phyloP scores from a whole-genome alignment of 2,329 filamentous ascomycete species.

The Teratosphaeria epicoccoides region DNA sequence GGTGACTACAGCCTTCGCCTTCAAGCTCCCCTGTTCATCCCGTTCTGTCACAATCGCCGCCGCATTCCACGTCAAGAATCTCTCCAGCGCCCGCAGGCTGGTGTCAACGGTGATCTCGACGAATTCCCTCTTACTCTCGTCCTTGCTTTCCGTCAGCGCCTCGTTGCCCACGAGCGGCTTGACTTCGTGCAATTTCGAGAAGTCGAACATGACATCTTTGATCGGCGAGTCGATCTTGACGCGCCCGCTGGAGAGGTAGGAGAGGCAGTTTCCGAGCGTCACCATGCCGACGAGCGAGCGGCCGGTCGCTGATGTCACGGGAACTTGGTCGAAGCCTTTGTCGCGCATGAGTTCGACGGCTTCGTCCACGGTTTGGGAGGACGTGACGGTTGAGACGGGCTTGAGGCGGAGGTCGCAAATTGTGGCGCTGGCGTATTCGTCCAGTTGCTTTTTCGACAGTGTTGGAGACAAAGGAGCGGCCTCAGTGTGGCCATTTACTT shows the following conservation, averaged over 20 bases:
- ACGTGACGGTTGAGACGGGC: constrained; percentile 76
- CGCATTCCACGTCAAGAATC: constrained; percentile 97
- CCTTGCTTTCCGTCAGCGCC: constrained; percentile 14
- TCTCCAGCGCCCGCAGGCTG: constrained; percentile 67
- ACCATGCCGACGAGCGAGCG: constrained; percentile 73
- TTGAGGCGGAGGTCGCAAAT: constrained; percentile 79
- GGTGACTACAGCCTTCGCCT: constrained; percentile 82
- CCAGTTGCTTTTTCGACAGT: constrained; percentile 32
- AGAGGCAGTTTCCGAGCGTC: constrained; percentile 87
- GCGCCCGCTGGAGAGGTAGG: constrained; percentile 75
- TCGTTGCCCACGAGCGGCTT: constrained; percentile 57
- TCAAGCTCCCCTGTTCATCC: constrained; percentile 45
- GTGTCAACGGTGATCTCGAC: constrained; percentile 92
- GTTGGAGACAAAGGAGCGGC: constrained; percentile 20
- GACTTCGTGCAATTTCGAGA: constrained; percentile 74
- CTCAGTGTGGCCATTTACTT: not conserved
- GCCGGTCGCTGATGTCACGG: constrained; percentile 63
- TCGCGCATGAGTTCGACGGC: constrained; percentile 98
- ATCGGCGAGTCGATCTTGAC: constrained; percentile 65
- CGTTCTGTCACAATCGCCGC: constrained; percentile 86
- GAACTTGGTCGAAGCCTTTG: constrained; percentile 94
- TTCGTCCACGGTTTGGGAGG: constrained; percentile 62
- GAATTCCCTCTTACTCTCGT: constrained; percentile 51
- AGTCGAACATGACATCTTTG: constrained; percentile 92
- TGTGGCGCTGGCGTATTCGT: constrained; percentile 68